Percentiles rank a stretch among this genome's conserved stretches.
These are phyloP conservation scores for Citrus trifoliata DNA, from an alignment of 345 rosid species.

Conservation along the genomic window DNA sequence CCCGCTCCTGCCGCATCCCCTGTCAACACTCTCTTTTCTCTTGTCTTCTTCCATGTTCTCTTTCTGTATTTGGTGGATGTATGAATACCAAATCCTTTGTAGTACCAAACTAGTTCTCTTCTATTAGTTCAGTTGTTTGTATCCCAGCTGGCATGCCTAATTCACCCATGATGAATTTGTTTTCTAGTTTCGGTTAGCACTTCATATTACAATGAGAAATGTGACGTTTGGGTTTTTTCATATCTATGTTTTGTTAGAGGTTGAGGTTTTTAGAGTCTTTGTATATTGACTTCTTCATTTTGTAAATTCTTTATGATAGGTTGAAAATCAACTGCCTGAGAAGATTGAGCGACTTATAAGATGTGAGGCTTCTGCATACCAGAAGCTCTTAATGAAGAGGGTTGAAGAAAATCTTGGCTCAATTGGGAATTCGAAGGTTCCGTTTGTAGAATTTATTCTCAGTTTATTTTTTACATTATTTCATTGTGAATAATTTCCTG, in stretches of 20 bases:
- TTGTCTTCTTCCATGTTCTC: not conserved
- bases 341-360: conserved; percentile 90
- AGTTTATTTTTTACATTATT: not conserved
- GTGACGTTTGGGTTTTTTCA: not conserved
- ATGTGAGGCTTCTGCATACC: conserved; percentile 95
- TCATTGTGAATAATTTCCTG: not conserved
- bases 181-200: not conserved
- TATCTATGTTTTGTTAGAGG: not conserved
- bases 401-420: conserved; percentile 92
- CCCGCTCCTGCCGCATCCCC: not conserved
- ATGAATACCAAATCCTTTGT: not conserved
- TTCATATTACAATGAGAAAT: not conserved
- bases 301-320: conserved; percentile 41
- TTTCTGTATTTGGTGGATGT: not conserved
- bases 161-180: not conserved
- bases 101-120: not conserved
- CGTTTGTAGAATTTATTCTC: not conserved
- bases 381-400: conserved; percentile 89
- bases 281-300: conserved; percentile 7
- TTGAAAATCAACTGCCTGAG: conserved; percentile 86
- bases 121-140: not conserved
- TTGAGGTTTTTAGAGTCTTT: not conserved
- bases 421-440: conserved; percentile 78
- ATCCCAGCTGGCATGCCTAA: not conserved
- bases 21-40: not conserved